phyloP scores from a whole-genome alignment of 345 rosid species.

The Mallotus nudiflorus region DNA sequence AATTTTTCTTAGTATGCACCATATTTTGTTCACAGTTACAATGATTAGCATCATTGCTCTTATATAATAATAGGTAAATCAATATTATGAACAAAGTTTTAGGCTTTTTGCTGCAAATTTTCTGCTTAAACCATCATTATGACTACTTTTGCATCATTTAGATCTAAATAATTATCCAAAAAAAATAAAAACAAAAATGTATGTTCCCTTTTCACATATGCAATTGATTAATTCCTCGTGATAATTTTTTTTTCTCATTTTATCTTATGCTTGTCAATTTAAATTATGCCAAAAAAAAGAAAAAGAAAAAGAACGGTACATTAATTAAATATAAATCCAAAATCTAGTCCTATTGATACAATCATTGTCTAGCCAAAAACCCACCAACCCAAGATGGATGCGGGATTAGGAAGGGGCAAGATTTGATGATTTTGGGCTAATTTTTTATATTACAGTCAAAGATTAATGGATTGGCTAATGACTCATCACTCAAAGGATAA shows the following conservation, averaged over 20 bases:
- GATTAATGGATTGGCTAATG: too few relatives aligned
- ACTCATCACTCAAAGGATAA: slow-evolving; percentile 11
- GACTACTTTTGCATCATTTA: neutral
- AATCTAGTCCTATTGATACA: neutral
- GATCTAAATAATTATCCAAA: too few relatives aligned
- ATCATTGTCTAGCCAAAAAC: slow-evolving; percentile 11
- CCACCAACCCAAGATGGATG: too few relatives aligned
- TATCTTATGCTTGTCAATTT: neutral
- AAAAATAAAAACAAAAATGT: neutral
- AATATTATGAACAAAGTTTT: neutral
- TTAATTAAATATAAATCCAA: neutral
- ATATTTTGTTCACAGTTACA: neutral
- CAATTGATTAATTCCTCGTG: neutral
- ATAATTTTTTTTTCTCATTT: neutral
- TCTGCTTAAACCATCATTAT: neutral
- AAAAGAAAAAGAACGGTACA: neutral
- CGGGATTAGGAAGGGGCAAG: too few relatives aligned
- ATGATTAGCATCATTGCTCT: neutral
- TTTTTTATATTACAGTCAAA: too few relatives aligned
- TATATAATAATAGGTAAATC: neutral
- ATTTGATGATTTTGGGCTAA: too few relatives aligned
- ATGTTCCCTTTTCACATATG: neutral
- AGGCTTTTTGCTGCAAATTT: neutral
- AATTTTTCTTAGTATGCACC: too few relatives aligned
- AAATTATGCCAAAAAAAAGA: too few relatives aligned